A percentile compares a stretch with the other conserved stretches of the same genome.
These are phyloP conservation scores for Cordyceps farinosa DNA, from an alignment of 2,329 filamentous ascomycete genomes.

Conservation along the genomic window DNA sequence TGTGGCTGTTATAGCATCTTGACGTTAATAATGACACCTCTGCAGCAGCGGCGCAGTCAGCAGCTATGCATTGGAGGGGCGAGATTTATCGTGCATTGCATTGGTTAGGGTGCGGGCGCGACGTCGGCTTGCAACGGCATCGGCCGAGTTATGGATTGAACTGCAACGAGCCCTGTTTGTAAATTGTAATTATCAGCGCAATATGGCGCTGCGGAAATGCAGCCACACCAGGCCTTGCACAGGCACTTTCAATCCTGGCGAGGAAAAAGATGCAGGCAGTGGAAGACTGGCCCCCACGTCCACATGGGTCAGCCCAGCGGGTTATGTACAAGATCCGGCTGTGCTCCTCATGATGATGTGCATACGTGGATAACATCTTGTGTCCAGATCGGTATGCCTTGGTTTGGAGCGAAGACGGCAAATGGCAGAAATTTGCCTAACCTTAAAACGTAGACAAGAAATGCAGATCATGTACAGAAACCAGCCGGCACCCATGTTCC, in stretches of 20 bases:
- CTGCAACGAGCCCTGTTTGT: neutral
- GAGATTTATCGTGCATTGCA: slow-evolving; percentile 16
- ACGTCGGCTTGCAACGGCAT: slow-evolving; percentile 9
- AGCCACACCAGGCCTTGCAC: neutral
- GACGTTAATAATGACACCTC: neutral
- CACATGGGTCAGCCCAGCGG: slow-evolving; percentile 14
- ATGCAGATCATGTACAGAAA: neutral
- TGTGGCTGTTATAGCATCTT: neutral
- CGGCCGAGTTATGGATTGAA: slow-evolving; percentile 9
- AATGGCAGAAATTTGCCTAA: neutral
- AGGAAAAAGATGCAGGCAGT: neutral
- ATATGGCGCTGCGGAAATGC: neutral
- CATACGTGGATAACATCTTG: slow-evolving; percentile 13
- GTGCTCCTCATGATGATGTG: slow-evolving; percentile 13
- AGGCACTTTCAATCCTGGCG: neutral
- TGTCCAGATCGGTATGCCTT: slow-evolving; percentile 10
- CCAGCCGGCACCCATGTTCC: neutral
- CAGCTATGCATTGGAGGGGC: slow-evolving; percentile 1
- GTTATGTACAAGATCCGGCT: slow-evolving; percentile 13
- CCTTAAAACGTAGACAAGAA: neutral
- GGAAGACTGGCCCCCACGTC: neutral
- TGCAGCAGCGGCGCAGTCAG: neutral
- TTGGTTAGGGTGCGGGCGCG: neutral
- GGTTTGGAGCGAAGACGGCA: neutral
- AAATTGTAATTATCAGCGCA: neutral